Percentiles rank a stretch among this genome's conserved stretches.
Evolutionary conservation across 345 rosid genomes (phyloP).

Genomic region (Physaria fendleri): DNA sequence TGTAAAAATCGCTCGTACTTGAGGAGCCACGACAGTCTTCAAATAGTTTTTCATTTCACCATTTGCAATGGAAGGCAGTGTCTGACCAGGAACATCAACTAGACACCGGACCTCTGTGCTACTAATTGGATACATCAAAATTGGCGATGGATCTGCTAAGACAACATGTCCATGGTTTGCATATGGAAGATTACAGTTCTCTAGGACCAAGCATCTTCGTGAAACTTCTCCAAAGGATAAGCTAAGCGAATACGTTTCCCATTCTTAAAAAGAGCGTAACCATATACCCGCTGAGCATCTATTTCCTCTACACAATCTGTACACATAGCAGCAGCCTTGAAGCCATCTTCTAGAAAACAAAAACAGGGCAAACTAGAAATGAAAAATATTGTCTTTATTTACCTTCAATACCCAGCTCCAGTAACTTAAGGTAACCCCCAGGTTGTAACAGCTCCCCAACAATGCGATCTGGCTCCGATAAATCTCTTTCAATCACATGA

Average conservation of each 20-base stretch:
- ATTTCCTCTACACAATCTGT: constrained; percentile 53
- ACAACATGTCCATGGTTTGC: constrained; percentile 41
- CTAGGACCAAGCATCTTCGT: too few species aligned
- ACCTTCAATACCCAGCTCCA: constrained; percentile 75
- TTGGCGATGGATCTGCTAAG: constrained; percentile 41
- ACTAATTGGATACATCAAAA: constrained; percentile 39
- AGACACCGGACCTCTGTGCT: constrained; percentile 42
- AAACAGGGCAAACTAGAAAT: neutral
- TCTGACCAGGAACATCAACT: constrained; percentile 46
- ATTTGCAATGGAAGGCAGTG: constrained; percentile 42
- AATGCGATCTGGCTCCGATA: constrained; percentile 63
- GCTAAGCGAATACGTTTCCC: constrained; percentile 35
- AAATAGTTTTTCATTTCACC: constrained; percentile 43
- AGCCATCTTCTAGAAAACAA: neutral
- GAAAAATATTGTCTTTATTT: neutral
- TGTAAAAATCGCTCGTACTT: constrained; percentile 19
- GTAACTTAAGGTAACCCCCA: constrained; percentile 65
- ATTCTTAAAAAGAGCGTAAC: constrained; percentile 47
- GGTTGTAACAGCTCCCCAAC: constrained; percentile 78
- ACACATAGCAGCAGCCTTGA: neutral
- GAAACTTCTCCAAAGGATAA: too few species aligned
- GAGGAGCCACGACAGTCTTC: constrained; percentile 43
- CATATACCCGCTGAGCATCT: constrained; percentile 47
- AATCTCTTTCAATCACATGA: constrained; percentile 63
- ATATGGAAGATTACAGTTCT: constrained; percentile 38